Percentiles rank a stretch among this genome's conserved stretches.
Conservation (phyloP, 1,284 basidiomycete genomes). For the Wallemia mellicola region DNA sequence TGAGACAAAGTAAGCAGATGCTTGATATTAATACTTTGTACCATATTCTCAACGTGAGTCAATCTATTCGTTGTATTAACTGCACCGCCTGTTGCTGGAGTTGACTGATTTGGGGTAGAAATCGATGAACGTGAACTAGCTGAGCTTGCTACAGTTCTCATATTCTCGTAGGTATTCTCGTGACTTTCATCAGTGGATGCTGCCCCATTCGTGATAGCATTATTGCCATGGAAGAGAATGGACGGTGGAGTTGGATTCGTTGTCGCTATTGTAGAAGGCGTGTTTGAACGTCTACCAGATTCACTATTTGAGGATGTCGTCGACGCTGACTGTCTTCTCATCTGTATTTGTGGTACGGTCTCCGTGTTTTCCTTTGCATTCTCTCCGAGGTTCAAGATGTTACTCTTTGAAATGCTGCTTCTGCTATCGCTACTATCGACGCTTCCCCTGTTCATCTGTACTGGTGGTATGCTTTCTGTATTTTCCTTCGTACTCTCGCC, state of each 20-base stretch:
- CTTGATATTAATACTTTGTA: not conserved
- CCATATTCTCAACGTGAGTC: not conserved
- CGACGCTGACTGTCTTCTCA: not conserved
- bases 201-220: not conserved
- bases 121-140: not conserved
- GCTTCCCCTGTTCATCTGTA: too few relatives aligned
- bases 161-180: not conserved
- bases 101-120: not conserved
- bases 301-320: not conserved
- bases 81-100: not conserved
- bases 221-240: not conserved
- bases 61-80: not conserved
- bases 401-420: not conserved
- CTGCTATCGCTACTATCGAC: not conserved
- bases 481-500: too few relatives aligned
- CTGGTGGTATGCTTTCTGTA: too few relatives aligned
- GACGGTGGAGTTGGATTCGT: not conserved
- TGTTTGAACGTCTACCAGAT: not conserved
- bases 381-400: not conserved
- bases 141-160: not conserved
- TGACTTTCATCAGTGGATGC: not conserved
- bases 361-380: not conserved
- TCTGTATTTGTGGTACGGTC: not conserved
- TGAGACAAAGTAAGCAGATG: not conserved
- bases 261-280: not conserved